These are phyloP conservation scores for Toxicodendron radicans DNA, from an alignment of 345 rosid genomes.

Conservation along the genomic window DNA sequence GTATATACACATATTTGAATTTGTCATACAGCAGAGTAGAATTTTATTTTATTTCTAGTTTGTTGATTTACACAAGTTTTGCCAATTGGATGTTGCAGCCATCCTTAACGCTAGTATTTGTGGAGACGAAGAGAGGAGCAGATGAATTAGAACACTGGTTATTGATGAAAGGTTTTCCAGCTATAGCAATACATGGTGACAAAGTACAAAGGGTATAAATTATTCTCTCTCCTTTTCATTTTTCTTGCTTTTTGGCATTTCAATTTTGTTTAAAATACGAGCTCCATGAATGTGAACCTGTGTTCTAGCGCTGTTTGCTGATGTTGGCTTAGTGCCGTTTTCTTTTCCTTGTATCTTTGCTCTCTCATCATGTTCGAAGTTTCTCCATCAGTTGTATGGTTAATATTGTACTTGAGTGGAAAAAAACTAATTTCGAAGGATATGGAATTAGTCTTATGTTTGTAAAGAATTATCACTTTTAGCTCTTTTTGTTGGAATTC, in stretches of 20 bases:
- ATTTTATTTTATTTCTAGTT: not conserved
- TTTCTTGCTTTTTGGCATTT: not conserved
- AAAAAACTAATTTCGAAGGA: not conserved
- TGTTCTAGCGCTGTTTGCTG: not conserved
- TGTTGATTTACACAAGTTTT: not conserved
- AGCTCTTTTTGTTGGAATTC: not conserved
- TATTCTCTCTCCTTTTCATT: not conserved
- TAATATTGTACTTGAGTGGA: not conserved
- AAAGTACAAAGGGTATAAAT: conserved; percentile 47
- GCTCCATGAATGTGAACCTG: not conserved
- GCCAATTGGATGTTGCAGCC: conserved; percentile 29
- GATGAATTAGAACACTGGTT: conserved; percentile 50
- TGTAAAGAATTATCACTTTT: not conserved
- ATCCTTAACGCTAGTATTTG: conserved; percentile 49
- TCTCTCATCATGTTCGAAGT: not conserved
- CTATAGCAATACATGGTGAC: conserved; percentile 57
- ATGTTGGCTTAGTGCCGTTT: not conserved
- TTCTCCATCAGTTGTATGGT: not conserved
- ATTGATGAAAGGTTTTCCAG: conserved; percentile 38
- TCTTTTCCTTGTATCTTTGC: not conserved
- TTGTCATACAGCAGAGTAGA: not conserved
- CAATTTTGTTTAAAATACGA: not conserved
- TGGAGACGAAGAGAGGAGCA: conserved; percentile 59
- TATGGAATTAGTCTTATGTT: not conserved
- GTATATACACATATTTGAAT: not conserved